phyloP scores from a whole-genome alignment of 345 rosid genomes.

The Eucalyptus cloeziana region DNA sequence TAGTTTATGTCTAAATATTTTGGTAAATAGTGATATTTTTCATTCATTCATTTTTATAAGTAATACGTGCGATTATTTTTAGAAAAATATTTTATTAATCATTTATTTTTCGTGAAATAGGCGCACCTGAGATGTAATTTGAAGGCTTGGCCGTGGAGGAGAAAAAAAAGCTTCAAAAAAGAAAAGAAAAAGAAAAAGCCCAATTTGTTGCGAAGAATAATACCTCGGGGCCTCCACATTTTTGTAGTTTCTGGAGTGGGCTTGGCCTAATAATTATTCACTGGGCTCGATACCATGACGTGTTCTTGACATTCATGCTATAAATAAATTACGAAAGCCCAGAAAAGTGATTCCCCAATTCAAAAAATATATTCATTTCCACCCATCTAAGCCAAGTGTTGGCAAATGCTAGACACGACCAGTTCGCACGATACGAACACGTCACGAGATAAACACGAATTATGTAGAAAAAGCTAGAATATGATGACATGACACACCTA shows the following conservation, averaged over 20 bases:
- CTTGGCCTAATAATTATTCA: background rate
- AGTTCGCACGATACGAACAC: background rate
- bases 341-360: background rate
- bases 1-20: background rate
- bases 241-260: background rate
- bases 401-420: background rate
- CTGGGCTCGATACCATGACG: background rate
- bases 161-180: background rate
- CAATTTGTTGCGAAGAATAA: background rate
- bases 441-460: background rate
- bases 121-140: background rate
- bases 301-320: background rate
- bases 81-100: background rate
- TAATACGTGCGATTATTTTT: accelerated
- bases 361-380: background rate
- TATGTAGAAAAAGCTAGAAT: background rate
- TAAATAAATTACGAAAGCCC: background rate
- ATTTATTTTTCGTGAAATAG: background rate
- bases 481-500: background rate
- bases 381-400: background rate
- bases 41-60: background rate
- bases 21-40: background rate
- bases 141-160: background rate
- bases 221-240: background rate
- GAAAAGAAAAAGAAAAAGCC: background rate